Conservation (phyloP, 192 early-diverging fungal species). For the Mortierella alpina region DNA sequence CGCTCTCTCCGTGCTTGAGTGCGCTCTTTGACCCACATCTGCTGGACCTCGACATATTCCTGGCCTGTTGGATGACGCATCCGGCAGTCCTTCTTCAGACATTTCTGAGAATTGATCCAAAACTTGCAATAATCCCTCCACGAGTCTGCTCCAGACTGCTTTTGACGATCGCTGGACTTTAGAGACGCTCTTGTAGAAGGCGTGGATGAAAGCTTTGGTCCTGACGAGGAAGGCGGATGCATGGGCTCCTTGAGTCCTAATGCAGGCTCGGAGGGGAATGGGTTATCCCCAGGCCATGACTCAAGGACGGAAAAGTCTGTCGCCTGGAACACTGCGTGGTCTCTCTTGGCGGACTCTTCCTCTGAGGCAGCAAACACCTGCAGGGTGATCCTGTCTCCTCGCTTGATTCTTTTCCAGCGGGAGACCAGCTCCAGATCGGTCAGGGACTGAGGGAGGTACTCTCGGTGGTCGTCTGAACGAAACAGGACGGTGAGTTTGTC, state of each 20-base stretch:
- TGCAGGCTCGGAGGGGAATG: slow-evolving; percentile 39
- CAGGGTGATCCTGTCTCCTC: slow-evolving; percentile 27
- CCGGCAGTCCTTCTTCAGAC: slow-evolving; percentile 22
- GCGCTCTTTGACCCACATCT: slow-evolving; percentile 51
- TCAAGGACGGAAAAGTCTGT: slow-evolving; percentile 24
- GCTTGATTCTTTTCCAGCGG: slow-evolving; percentile 29
- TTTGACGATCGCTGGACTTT: background rate
- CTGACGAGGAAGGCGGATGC: background rate
- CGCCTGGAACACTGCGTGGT: slow-evolving; percentile 39
- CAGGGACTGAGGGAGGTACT: slow-evolving; percentile 4
- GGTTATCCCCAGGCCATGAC: slow-evolving; percentile 32
- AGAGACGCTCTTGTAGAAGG: background rate
- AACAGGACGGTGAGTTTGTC: slow-evolving; percentile 54
- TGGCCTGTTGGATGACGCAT: slow-evolving; percentile 25
- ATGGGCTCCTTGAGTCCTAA: slow-evolving; percentile 19
- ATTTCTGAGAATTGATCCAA: slow-evolving; percentile 49
- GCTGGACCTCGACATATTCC: slow-evolving; percentile 12
- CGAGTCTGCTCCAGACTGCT: background rate
- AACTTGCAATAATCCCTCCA: slow-evolving; percentile 51
- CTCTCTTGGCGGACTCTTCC: slow-evolving; percentile 21
- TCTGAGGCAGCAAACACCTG: slow-evolving; percentile 22
- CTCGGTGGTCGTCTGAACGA: slow-evolving; percentile 55
- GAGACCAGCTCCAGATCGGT: slow-evolving; percentile 15
- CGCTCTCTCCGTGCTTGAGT: slow-evolving; percentile 32
- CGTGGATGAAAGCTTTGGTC: background rate